Evolutionary conservation across 2,329 filamentous ascomycete genomes (phyloP).

Genomic region (Sarocladium oryzae): DNA sequence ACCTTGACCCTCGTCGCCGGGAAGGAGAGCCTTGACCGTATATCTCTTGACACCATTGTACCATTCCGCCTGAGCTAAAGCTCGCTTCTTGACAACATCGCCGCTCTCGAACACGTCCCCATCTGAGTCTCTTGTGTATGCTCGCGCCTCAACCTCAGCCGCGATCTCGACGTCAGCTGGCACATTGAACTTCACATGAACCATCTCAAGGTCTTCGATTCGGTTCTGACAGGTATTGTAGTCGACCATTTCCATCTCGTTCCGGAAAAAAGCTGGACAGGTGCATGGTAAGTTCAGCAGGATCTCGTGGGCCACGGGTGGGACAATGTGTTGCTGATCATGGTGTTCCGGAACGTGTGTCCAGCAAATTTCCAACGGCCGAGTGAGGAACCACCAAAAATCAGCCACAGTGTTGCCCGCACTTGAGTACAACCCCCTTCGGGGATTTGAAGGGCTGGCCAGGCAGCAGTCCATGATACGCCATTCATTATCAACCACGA

Average conservation of each 20-base stretch:
- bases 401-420: slow-evolving; percentile 66
- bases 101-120: slow-evolving; percentile 93
- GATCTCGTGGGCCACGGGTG: slow-evolving; percentile 77
- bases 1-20: slow-evolving; percentile 85
- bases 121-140: slow-evolving; percentile 74
- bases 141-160: slow-evolving; percentile 83
- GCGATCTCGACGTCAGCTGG: slow-evolving; percentile 86
- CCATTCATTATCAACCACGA: slow-evolving; percentile 91
- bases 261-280: slow-evolving; percentile 82
- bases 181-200: slow-evolving; percentile 81
- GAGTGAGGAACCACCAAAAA: slow-evolving; percentile 86
- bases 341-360: slow-evolving; percentile 88
- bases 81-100: slow-evolving; percentile 77
- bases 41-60: slow-evolving; percentile 80
- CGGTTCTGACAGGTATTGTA: slow-evolving; percentile 84
- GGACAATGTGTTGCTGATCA: slow-evolving; percentile 87
- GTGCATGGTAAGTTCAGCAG: slow-evolving; percentile 80
- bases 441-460: slow-evolving; percentile 84
- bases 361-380: slow-evolving; percentile 87
- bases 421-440: slow-evolving; percentile 69
- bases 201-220: slow-evolving; percentile 88
- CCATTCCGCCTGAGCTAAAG: slow-evolving; percentile 90
- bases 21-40: slow-evolving; percentile 85
- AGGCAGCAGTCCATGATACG: slow-evolving; percentile 92
- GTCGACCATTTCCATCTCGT: slow-evolving; percentile 71